Evolutionary conservation across 805 yeast genomes (phyloP).

Genomic region (Yamadazyma laniorum): DNA sequence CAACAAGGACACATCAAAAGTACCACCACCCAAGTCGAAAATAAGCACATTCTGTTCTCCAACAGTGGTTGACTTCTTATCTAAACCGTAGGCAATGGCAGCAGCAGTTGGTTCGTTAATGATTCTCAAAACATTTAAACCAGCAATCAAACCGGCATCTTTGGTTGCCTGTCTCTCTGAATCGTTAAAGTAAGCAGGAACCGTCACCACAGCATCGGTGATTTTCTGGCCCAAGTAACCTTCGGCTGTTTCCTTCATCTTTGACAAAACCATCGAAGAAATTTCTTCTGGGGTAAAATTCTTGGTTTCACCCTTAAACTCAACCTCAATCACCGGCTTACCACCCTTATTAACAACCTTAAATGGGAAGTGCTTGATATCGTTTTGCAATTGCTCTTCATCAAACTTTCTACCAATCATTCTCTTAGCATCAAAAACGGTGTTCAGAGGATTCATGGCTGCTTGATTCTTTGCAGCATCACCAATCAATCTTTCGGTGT

Average conservation of each 20-base stretch:
- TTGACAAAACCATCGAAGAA: slow-evolving; percentile 86
- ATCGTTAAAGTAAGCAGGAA: slow-evolving; percentile 44
- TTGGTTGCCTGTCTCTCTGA: slow-evolving; percentile 46
- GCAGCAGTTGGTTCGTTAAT: slow-evolving; percentile 48
- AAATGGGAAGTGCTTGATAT: slow-evolving; percentile 88
- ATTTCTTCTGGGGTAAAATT: slow-evolving; percentile 91
- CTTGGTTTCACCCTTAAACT: slow-evolving; percentile 84
- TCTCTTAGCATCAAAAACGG: slow-evolving; percentile 95
- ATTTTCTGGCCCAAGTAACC: slow-evolving; percentile 82
- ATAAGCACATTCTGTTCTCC: slow-evolving; percentile 84
- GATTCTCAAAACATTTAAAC: slow-evolving; percentile 44
- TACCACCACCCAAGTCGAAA: slow-evolving; percentile 97
- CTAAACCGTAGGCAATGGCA: slow-evolving; percentile 46
- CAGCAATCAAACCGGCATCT: slow-evolving; percentile 46
- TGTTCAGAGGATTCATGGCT: slow-evolving; percentile 91
- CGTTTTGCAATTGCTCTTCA: slow-evolving; percentile 76
- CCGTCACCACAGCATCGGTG: slow-evolving; percentile 49
- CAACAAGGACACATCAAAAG: slow-evolving; percentile 87
- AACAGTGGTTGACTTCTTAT: slow-evolving; percentile 50
- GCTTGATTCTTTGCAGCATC: slow-evolving; percentile 99
- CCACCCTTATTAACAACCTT: slow-evolving; percentile 73
- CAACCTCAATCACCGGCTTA: slow-evolving; percentile 86
- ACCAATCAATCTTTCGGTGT: slow-evolving; percentile 91
- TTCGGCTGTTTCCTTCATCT: slow-evolving; percentile 94
- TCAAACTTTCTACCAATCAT: slow-evolving; percentile 79